A percentile compares a stretch with the other conserved stretches of the same genome.
phyloP scores from a whole-genome alignment of 208 protist genomes.

The Trypanosoma avium region DNA sequence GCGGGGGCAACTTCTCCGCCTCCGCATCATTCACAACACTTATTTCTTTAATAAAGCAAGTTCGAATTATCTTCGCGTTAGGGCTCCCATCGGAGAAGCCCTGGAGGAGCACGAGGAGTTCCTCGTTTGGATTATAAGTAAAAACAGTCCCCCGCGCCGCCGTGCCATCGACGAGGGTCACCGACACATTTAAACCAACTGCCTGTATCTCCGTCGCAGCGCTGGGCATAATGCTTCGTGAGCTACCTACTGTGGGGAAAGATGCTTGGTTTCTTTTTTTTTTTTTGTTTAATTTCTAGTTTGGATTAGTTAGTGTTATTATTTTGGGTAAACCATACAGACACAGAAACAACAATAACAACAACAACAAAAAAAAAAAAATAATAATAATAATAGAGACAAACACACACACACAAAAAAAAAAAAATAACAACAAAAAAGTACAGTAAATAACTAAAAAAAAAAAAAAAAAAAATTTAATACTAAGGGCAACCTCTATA shows the following conservation, averaged over 20 bases:
- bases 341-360: too few relatives aligned
- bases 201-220: conserved; percentile 59
- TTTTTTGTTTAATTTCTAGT: background rate
- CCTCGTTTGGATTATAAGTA: conserved; percentile 79
- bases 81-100: conserved; percentile 41
- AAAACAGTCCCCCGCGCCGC: conserved; percentile 74
- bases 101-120: conserved; percentile 68
- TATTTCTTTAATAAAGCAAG: conserved; percentile 75
- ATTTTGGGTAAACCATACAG: too few relatives aligned
- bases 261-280: background rate
- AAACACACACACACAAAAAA: too few relatives aligned
- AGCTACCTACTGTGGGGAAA: conserved; percentile 4
- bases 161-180: conserved; percentile 62
- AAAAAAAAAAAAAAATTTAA: background rate
- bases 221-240: conserved; percentile 32
- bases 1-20: conserved; percentile 47
- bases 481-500: background rate
- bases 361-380: too few relatives aligned
- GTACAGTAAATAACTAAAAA: background rate
- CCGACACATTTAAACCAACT: conserved; percentile 63
- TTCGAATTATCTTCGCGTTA: conserved; percentile 71
- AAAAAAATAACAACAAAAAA: background rate
- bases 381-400: too few relatives aligned
- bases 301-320: too few relatives aligned
- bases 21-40: conserved; percentile 30